Percentiles rank a stretch among this genome's conserved stretches.
Conservation (phyloP, 2,329 filamentous ascomycete species). For the Alternaria sp. region DNA sequence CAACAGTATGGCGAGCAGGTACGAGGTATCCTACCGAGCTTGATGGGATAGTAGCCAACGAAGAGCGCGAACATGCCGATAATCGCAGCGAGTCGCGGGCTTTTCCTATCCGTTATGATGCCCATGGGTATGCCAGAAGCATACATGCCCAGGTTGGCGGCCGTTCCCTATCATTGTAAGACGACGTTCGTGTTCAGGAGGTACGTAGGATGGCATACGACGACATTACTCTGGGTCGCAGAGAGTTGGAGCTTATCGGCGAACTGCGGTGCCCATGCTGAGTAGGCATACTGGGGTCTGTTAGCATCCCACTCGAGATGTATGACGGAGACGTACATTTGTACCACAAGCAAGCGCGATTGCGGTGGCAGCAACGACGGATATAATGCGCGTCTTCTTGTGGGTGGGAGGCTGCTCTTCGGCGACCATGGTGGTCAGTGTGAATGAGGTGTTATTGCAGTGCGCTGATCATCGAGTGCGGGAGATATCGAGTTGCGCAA, state of each 20-base stretch:
- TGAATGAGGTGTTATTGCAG: conserved; percentile 20
- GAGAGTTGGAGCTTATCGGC: conserved; percentile 84
- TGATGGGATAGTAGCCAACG: conserved; percentile 84
- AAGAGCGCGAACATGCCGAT: conserved; percentile 75
- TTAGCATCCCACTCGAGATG: conserved; percentile 29
- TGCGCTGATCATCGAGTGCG: conserved; percentile 27
- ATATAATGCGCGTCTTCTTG: conserved; percentile 73
- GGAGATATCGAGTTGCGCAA: conserved; percentile 6
- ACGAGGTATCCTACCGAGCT: conserved; percentile 56
- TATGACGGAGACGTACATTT: conserved; percentile 67
- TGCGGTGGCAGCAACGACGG: conserved; percentile 81
- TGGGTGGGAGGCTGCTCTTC: conserved; percentile 50
- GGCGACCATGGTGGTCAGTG: conserved; percentile 29
- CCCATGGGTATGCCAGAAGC: conserved; percentile 87
- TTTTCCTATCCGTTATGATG: conserved; percentile 81
- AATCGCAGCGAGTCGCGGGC: conserved; percentile 79
- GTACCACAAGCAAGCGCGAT: conserved; percentile 91
- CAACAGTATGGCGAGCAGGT: not conserved
- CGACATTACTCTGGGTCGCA: conserved; percentile 90
- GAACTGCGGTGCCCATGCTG: conserved; percentile 96
- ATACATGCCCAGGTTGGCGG: conserved; percentile 93
- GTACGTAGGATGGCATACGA: conserved; percentile 61
- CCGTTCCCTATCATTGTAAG: conserved; percentile 57
- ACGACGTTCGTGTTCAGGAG: conserved; percentile 11
- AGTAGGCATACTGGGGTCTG: conserved; percentile 84